Percentiles rank a stretch among this genome's conserved stretches.
Conservation (phyloP, 345 rosid genomes). For the Hibiscus tridactylites region DNA sequence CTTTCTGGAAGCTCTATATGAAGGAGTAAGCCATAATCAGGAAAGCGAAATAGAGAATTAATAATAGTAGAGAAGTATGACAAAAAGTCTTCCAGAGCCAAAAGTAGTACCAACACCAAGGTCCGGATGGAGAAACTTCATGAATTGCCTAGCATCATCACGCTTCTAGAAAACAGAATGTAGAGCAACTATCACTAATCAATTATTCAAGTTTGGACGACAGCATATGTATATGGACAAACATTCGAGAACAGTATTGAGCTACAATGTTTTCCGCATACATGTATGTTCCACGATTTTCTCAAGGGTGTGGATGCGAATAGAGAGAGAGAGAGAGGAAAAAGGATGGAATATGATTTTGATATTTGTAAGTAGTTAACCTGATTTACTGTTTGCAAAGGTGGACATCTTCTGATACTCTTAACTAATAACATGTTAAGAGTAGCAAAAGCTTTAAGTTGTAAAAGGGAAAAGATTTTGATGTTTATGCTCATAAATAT, state of each 20-base stretch:
- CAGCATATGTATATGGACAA: neutral
- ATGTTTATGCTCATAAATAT: too few relatives aligned
- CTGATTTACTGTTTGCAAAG: too few relatives aligned
- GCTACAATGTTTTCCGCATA: neutral
- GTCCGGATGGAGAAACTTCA: conserved; percentile 97
- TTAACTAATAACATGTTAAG: too few relatives aligned
- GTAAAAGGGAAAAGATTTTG: too few relatives aligned
- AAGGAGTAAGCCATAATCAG: neutral
- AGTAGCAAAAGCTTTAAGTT: too few relatives aligned
- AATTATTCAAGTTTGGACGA: conserved; percentile 4
- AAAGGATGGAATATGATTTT: too few relatives aligned
- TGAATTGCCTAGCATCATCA: conserved; percentile 91
- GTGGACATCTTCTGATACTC: too few relatives aligned
- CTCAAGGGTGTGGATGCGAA: neutral
- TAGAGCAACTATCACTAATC: conserved; percentile 19
- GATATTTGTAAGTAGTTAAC: too few relatives aligned
- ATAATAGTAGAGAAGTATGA: neutral
- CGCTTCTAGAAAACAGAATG: conserved; percentile 51
- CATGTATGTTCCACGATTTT: neutral
- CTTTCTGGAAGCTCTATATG: conserved; percentile 92
- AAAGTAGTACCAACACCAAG: conserved; percentile 80
- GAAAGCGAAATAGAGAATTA: neutral
- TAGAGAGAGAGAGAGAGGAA: neutral
- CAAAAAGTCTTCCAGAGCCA: neutral
- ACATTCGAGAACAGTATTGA: neutral